These are phyloP conservation scores for Aureococcus anophagefferens DNA, from an alignment of 108 stramenopile species.

Conservation along the genomic window DNA sequence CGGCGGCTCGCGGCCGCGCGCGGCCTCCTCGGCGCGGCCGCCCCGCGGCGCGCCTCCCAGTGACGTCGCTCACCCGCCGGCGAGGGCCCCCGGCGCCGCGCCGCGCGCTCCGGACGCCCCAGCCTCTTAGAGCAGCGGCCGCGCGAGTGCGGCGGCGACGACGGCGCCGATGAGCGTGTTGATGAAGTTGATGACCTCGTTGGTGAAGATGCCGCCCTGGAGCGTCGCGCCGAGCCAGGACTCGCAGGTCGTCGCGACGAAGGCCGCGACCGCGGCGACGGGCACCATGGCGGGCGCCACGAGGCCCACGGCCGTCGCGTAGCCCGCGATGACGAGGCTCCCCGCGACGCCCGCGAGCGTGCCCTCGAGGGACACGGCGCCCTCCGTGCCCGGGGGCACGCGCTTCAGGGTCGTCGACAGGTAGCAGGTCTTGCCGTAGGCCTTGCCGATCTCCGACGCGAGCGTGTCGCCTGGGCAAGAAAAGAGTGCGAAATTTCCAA, in stretches of 20 bases:
- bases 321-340: constrained; percentile 23
- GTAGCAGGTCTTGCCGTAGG: constrained; percentile 27
- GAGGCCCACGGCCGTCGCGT: constrained; percentile 6
- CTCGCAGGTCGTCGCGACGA: constrained; percentile 35
- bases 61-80: too few species aligned
- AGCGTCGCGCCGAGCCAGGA: constrained; percentile 35
- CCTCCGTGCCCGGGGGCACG: constrained; percentile 41
- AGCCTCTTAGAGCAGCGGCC: too few species aligned
- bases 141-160: too few species aligned
- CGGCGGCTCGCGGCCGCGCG: too few species aligned
- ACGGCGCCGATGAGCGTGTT: constrained; percentile 35
- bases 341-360: constrained; percentile 39
- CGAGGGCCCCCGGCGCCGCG: too few species aligned
- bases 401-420: constrained; percentile 40
- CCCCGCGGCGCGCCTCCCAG: too few species aligned
- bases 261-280: constrained; percentile 23
- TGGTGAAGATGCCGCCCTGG: constrained; percentile 26
- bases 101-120: too few species aligned
- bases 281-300: neutral
- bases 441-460: constrained; percentile 29
- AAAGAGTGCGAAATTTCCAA: too few species aligned
- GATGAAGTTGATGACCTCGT: constrained; percentile 42
- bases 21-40: too few species aligned
- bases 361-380: constrained; percentile 41
- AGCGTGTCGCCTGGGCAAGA: too few species aligned